Evolutionary conservation across 257 asterid species (phyloP).

Genomic region (Osmanthus fragrans): DNA sequence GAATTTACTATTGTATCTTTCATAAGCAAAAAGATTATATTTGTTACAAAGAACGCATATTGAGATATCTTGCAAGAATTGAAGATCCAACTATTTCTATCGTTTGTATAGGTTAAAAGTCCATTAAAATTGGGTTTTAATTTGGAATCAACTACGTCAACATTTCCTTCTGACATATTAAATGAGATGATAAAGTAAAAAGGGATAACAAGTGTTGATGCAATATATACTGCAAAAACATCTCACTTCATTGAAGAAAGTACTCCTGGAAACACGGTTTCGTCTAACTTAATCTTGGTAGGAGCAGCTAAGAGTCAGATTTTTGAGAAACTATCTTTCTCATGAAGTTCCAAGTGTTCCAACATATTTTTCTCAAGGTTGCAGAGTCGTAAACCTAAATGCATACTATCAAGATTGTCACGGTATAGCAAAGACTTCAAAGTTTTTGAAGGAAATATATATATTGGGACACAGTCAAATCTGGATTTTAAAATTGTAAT

Average conservation of each 20-base stretch:
- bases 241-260: background rate
- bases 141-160: constrained; percentile 1
- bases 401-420: too few relatives aligned
- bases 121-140: background rate
- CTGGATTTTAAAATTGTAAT: too few relatives aligned
- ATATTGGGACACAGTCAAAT: too few relatives aligned
- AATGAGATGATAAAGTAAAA: constrained; percentile 26
- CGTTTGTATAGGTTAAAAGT: background rate
- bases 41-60: constrained; percentile 10
- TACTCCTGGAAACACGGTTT: background rate
- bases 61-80: constrained; percentile 16
- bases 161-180: constrained; percentile 6
- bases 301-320: too few relatives aligned
- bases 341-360: too few relatives aligned
- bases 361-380: too few relatives aligned
- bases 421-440: too few relatives aligned
- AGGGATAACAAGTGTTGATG: background rate
- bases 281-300: background rate
- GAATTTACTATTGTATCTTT: background rate
- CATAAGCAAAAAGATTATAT: constrained; percentile 15
- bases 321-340: too few relatives aligned
- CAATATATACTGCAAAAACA: background rate
- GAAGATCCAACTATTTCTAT: constrained; percentile 14
- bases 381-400: too few relatives aligned
- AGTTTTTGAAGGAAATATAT: too few relatives aligned